Conservation (phyloP, 148 eudicot genomes). For the Heliosperma pusillum region DNA sequence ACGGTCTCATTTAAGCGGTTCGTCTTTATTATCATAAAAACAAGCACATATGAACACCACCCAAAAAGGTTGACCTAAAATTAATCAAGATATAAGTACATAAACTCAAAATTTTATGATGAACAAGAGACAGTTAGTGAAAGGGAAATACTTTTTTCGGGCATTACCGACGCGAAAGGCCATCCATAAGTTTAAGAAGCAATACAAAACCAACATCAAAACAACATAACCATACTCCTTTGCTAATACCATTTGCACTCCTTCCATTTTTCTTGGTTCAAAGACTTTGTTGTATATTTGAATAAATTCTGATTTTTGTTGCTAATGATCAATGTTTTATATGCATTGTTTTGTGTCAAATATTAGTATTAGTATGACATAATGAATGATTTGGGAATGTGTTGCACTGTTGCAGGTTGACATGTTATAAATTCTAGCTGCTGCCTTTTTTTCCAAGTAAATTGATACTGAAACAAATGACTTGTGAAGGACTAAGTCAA, state of each 20-base stretch:
- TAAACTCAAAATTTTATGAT: not conserved
- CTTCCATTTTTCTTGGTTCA: conserved; percentile 32
- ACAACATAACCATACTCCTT: conserved; percentile 81
- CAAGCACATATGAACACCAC: no score
- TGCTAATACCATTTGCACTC: conserved; percentile 40
- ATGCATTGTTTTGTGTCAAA: not conserved
- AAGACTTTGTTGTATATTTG: no score
- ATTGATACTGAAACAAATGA: not conserved
- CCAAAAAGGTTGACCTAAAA: no score
- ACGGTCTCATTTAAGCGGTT: no score
- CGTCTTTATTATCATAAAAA: no score
- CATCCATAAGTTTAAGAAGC: conserved; percentile 83
- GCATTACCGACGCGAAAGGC: conserved; percentile 66
- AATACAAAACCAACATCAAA: conserved; percentile 50
- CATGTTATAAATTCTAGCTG: not conserved
- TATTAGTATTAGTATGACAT: not conserved
- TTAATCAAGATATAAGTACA: no score
- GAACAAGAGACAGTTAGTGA: not conserved
- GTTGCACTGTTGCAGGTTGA: not conserved
- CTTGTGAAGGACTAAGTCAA: not conserved
- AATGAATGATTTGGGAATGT: not conserved
- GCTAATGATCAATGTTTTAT: not conserved
- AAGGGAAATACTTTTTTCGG: conserved; percentile 50
- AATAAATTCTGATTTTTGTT: not conserved
- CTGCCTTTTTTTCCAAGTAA: no score